phyloP scores from a whole-genome alignment of 1,284 basidiomycete genomes.

The Rhodotorula sp. region DNA sequence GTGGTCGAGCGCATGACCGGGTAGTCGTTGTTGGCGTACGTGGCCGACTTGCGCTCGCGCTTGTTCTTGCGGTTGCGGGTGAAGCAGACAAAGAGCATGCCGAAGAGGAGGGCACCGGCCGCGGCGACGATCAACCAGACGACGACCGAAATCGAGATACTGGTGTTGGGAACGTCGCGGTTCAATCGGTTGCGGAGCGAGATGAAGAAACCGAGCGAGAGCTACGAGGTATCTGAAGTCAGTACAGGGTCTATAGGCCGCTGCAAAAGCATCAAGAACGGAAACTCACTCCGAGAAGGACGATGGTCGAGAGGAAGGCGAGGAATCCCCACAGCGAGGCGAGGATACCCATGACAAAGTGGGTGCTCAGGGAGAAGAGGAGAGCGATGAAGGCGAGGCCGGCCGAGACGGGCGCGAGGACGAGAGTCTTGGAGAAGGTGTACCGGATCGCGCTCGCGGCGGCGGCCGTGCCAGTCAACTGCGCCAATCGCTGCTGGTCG shows the following conservation, averaged over 20 bases:
- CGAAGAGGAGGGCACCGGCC: slow-evolving; percentile 22
- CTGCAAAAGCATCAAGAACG: too few relatives aligned
- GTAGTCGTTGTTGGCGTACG: slow-evolving; percentile 13
- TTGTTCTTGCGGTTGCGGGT: slow-evolving; percentile 21
- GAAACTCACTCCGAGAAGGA: slow-evolving; percentile 26
- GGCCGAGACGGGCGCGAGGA: slow-evolving; percentile 38
- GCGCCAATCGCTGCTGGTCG: slow-evolving; percentile 11
- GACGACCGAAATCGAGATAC: slow-evolving; percentile 7
- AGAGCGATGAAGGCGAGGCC: slow-evolving; percentile 34
- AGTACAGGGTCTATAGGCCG: neutral
- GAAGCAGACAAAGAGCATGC: slow-evolving; percentile 34
- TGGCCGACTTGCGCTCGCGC: slow-evolving; percentile 13
- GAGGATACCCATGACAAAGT: slow-evolving; percentile 35
- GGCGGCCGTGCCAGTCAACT: neutral
- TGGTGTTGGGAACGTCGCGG: slow-evolving; percentile 17
- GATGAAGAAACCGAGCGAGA: slow-evolving; percentile 36
- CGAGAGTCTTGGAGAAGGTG: slow-evolving; percentile 26
- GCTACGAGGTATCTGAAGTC: neutral
- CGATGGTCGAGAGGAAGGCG: slow-evolving; percentile 33
- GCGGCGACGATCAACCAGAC: slow-evolving; percentile 39
- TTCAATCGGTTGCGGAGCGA: slow-evolving; percentile 27
- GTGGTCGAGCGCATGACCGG: slow-evolving; percentile 23
- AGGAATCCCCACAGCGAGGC: slow-evolving; percentile 22
- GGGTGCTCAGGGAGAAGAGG: slow-evolving; percentile 28
- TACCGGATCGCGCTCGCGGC: slow-evolving; percentile 13